phyloP scores from a whole-genome alignment of 2,329 filamentous ascomycete genomes.

The Paecilomyces variotii region DNA sequence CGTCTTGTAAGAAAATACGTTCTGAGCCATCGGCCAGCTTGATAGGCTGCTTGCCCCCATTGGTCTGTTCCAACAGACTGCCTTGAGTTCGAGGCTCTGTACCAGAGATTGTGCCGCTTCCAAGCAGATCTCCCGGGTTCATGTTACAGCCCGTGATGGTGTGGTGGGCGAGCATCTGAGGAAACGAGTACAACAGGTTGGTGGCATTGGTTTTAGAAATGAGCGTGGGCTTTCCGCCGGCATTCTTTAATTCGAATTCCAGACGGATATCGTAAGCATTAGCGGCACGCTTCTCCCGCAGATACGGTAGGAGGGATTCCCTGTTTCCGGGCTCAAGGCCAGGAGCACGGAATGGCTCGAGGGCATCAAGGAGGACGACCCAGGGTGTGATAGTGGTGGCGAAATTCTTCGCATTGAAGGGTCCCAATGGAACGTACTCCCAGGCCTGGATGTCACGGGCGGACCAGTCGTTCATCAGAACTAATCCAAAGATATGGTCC shows the following conservation, averaged over 20 bases:
- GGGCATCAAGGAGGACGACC: slow-evolving; percentile 68
- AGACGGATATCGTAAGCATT: slow-evolving; percentile 63
- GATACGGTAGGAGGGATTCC: slow-evolving; percentile 50
- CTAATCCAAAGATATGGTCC: slow-evolving; percentile 67
- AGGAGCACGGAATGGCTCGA: slow-evolving; percentile 57
- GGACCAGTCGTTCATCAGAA: slow-evolving; percentile 83
- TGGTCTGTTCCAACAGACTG: slow-evolving; percentile 63
- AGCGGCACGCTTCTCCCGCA: slow-evolving; percentile 51
- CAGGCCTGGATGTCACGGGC: slow-evolving; percentile 74
- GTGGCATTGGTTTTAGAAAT: slow-evolving; percentile 55
- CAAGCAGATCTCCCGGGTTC: slow-evolving; percentile 65
- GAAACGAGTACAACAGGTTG: slow-evolving; percentile 72
- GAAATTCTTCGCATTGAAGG: slow-evolving; percentile 81
- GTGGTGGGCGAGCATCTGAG: slow-evolving; percentile 76
- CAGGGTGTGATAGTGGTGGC: slow-evolving; percentile 69
- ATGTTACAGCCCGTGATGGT: slow-evolving; percentile 68
- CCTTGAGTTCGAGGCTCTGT: slow-evolving; percentile 51
- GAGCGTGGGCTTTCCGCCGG: slow-evolving; percentile 46
- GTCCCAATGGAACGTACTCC: slow-evolving; percentile 76
- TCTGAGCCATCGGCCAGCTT: slow-evolving; percentile 57
- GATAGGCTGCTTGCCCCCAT: slow-evolving; percentile 59
- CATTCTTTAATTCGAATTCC: slow-evolving; percentile 48
- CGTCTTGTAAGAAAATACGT: slow-evolving; percentile 65
- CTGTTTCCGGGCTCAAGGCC: slow-evolving; percentile 48
- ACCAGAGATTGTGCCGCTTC: slow-evolving; percentile 72